Conservation (phyloP, 352 stramenopile species). For the Phytophthora constricta region DNA sequence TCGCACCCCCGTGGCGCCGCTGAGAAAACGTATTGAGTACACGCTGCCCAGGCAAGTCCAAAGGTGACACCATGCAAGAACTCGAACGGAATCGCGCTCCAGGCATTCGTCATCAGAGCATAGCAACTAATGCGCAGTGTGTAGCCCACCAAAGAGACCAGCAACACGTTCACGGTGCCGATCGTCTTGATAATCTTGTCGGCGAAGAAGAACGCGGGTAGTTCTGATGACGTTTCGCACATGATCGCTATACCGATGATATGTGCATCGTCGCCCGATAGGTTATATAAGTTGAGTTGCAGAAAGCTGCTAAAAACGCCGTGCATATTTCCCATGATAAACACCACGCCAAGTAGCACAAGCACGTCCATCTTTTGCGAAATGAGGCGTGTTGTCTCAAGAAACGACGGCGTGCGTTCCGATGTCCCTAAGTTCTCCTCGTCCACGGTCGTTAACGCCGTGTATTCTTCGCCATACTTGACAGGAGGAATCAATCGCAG, state of each 20-base stretch:
- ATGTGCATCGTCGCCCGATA: conserved; percentile 64
- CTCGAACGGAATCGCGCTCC: conserved; percentile 78
- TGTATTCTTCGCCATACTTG: conserved; percentile 34
- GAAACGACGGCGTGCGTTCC: conserved; percentile 45
- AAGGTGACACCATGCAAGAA: conserved; percentile 81
- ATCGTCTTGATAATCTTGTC: conserved; percentile 70
- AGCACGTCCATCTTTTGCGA: conserved; percentile 57
- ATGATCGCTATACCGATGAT: conserved; percentile 80
- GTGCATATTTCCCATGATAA: conserved; percentile 80
- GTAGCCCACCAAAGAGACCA: conserved; percentile 71
- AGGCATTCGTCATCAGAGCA: conserved; percentile 77
- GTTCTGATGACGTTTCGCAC: conserved; percentile 77
- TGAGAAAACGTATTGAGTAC: conserved; percentile 76
- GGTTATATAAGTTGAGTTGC: conserved; percentile 81
- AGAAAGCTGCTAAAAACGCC: conserved; percentile 79
- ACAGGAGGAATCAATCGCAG: conserved; percentile 58
- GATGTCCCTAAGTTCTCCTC: not conserved
- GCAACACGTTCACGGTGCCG: conserved; percentile 69
- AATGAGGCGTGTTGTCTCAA: conserved; percentile 39
- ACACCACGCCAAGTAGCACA: conserved; percentile 66
- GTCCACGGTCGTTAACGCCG: conserved; percentile 7
- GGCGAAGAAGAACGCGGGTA: conserved; percentile 82
- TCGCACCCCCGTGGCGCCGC: conserved; percentile 59
- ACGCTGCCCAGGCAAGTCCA: conserved; percentile 68
- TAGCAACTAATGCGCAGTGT: conserved; percentile 69